Conservation (phyloP, 352 stramenopile species). For the Pythium plurisporium region DNA sequence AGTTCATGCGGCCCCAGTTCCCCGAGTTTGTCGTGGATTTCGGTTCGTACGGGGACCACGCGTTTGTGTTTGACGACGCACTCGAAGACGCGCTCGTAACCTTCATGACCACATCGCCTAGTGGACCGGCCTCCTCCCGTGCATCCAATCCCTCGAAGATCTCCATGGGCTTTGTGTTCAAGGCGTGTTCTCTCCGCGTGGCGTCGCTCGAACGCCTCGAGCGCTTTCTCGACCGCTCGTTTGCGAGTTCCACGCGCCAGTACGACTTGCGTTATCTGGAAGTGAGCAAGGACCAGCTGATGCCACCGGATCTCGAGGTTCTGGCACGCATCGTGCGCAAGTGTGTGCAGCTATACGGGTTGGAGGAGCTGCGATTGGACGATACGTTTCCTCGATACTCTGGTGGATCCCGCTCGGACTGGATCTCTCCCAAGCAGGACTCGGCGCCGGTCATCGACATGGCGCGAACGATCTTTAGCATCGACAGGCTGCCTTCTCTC, state of each 20-base stretch:
- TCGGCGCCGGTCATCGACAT: background rate
- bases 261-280: slow-evolving; percentile 1
- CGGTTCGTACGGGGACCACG: background rate
- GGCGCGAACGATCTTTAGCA: background rate
- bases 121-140: background rate
- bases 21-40: slow-evolving; percentile 6
- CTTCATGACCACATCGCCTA: slow-evolving; percentile 1
- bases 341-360: background rate
- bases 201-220: background rate
- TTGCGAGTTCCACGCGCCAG: background rate
- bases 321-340: slow-evolving; percentile 10
- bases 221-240: slow-evolving; percentile 1
- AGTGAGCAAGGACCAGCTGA: slow-evolving; percentile 1
- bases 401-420: background rate
- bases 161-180: slow-evolving; percentile 5
- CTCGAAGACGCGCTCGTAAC: slow-evolving; percentile 4
- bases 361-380: slow-evolving; percentile 1
- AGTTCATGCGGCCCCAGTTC: background rate
- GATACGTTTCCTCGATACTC: background rate
- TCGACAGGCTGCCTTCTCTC: background rate
- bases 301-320: slow-evolving; percentile 2
- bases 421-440: background rate
- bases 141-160: background rate
- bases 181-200: background rate
- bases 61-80: background rate